Percentiles rank a stretch among this genome's conserved stretches.
These are phyloP conservation scores for Pseudogymnoascus sp. DNA, from an alignment of 2,329 filamentous ascomycete genomes.

Conservation along the genomic window DNA sequence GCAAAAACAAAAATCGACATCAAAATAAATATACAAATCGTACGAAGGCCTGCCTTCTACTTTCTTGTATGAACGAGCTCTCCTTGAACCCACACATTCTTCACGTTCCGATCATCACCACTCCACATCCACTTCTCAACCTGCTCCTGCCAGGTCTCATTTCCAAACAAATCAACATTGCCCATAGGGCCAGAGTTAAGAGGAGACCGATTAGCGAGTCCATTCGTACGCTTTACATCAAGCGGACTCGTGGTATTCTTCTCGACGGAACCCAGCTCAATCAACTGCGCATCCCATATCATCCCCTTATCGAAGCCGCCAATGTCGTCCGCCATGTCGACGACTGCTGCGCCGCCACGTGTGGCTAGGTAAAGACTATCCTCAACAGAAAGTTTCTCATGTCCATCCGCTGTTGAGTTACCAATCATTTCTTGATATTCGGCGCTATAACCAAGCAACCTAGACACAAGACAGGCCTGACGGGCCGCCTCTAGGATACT, in stretches of 20 bases:
- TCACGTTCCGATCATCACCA: slow-evolving; percentile 87
- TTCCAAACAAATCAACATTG: slow-evolving; percentile 81
- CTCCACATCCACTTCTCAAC: slow-evolving; percentile 92
- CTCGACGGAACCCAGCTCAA: slow-evolving; percentile 49
- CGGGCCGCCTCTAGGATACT: slow-evolving; percentile 73
- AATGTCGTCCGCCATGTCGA: slow-evolving; percentile 62
- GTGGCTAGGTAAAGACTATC: slow-evolving; percentile 84
- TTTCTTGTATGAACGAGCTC: slow-evolving; percentile 56
- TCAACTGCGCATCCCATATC: slow-evolving; percentile 84
- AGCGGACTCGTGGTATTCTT: neutral
- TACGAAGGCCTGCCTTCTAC: neutral
- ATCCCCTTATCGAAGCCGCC: slow-evolving; percentile 80
- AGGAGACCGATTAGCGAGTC: neutral
- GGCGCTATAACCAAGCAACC: slow-evolving; percentile 29
- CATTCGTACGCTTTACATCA: neutral
- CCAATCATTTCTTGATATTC: slow-evolving; percentile 51
- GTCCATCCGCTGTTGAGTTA: slow-evolving; percentile 25
- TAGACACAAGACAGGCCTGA: slow-evolving; percentile 69
- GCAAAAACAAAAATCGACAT: neutral
- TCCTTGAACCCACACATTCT: slow-evolving; percentile 81
- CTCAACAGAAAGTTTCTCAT: slow-evolving; percentile 64
- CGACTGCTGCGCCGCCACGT: slow-evolving; percentile 69
- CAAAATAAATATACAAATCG: neutral
- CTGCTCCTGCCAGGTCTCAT: slow-evolving; percentile 78
- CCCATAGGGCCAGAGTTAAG: slow-evolving; percentile 38